Base-by-base conservation (phyloP, 352 stramenopile genomes). In the Pythium guiyangense region DNA sequence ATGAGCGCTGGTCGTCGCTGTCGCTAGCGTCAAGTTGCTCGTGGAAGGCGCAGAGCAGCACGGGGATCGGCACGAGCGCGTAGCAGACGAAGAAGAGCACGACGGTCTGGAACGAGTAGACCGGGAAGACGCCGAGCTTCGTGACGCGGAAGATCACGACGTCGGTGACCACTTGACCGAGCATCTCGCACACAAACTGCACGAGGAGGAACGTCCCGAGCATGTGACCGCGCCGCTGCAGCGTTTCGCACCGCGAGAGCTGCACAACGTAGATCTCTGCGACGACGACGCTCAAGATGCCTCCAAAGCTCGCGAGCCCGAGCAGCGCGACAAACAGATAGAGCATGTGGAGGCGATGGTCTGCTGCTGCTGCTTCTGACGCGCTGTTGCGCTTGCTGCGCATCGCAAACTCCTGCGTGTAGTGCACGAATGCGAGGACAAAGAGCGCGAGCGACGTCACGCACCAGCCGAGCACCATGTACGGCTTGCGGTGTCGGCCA, bases 231-330 rank as follows among this genome's bases (percentile, higher is more conserved):
- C 74, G 65, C 9, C 63, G 29, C n/a, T 39, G 40, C 2, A 79
- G 26, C 0, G 56, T 37, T 45, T 88, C 77, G 8, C 73, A 69
- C 34, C 78, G 76, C n/a, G 72, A 84, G 61, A 83, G 77, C 3
- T 70, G 69, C 25, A 90, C 62, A 2, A 86, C 63, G 55, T 88
- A 85, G 29, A 77, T 71, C 52, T 88, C 71, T 6, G 57, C 62
- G 25, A 80, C 78, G 22, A 83, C 47, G 46, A 88, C 53, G 26
- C 63, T 69, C 18, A 88, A 52, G 37, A 85, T 71, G 22, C 66
- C 60, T 11, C 78, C 75, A 40, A 86, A 82, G 48, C 64, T 81
- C 22, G 75, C 71, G 12, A 79, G 20, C 39, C 73, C 70, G 9
- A 88, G 56, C 12, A 88, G 58, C 17, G 58, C 62, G 14, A 82